phyloP scores from a whole-genome alignment of 352 stramenopile species.

The Thalassiosira delicatula region DNA sequence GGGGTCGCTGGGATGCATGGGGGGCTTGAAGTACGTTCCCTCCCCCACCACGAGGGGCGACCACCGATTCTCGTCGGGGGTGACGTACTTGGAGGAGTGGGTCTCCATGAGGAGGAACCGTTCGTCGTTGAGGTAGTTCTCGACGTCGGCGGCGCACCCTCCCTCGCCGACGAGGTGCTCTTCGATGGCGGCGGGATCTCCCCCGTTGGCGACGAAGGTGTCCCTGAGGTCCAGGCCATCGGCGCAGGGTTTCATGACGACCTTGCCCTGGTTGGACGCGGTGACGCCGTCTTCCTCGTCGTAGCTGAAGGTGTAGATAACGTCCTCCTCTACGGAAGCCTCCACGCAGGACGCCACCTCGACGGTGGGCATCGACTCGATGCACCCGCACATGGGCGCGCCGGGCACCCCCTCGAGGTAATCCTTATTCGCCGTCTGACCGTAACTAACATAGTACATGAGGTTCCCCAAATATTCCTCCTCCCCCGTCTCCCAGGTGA shows the following conservation, averaged over 20 bases:
- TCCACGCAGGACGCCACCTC: too few species aligned
- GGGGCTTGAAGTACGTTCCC: conserved; percentile 45
- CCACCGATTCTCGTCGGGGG: conserved; percentile 6
- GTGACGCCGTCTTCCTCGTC: too few species aligned
- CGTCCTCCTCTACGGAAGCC: too few species aligned
- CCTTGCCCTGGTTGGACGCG: too few species aligned
- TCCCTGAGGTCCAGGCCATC: too few species aligned
- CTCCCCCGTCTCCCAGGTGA: conserved; percentile 30
- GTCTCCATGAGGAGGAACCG: conserved; percentile 23
- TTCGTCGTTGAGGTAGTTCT: conserved; percentile 38
- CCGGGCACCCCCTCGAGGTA: conserved; percentile 43
- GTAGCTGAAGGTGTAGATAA: too few species aligned
- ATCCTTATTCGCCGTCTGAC: too few species aligned
- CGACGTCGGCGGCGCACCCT: background rate
- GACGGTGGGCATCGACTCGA: conserved; percentile 46
- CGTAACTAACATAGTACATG: conserved; percentile 47
- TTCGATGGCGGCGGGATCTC: background rate
- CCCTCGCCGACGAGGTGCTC: background rate
- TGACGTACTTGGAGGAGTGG: conserved; percentile 14
- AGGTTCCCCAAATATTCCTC: conserved; percentile 40
- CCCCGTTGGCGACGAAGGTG: too few species aligned
- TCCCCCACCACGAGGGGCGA: conserved; percentile 29
- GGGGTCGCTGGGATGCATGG: conserved; percentile 9
- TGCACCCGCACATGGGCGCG: conserved; percentile 46
- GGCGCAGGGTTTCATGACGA: too few species aligned